A percentile compares a stretch with the other conserved stretches of the same genome.
phyloP scores from a whole-genome alignment of 352 stramenopile species.

The Phytophthora uliginosa region DNA sequence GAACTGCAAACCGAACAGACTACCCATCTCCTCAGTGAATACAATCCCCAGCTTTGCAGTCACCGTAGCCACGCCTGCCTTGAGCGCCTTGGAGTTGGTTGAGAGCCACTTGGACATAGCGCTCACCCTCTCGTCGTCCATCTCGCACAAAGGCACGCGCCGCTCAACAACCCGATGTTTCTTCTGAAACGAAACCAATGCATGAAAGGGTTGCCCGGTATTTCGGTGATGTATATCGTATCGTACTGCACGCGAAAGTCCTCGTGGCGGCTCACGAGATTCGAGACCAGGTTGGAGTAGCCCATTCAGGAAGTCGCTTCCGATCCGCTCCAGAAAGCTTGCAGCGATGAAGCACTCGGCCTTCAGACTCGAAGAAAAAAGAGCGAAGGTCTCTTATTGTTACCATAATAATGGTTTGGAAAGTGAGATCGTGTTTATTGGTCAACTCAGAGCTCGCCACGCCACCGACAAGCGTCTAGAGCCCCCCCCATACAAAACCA shows the following conservation, averaged over 20 bases:
- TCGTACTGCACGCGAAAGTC: conserved; percentile 10
- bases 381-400: conserved; percentile 4
- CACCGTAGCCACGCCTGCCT: neutral
- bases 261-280: conserved; percentile 8
- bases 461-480: neutral
- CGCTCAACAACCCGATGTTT: conserved; percentile 11
- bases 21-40: neutral
- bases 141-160: conserved; percentile 13
- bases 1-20: conserved; percentile 12
- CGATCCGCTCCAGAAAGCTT: neutral
- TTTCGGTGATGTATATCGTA: neutral
- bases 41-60: neutral
- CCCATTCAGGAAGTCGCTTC: neutral
- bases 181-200: conserved; percentile 11
- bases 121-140: conserved; percentile 5
- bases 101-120: conserved; percentile 6
- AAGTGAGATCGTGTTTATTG: neutral
- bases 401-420: conserved; percentile 4
- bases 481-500: neutral
- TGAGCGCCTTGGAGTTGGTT: conserved; percentile 6
- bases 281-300: conserved; percentile 12
- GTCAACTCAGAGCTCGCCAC: neutral
- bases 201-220: neutral
- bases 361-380: conserved; percentile 18
- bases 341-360: conserved; percentile 3